Evolutionary conservation across 2,329 filamentous ascomycete genomes (phyloP).

Genomic region (Drechslerella coelobrocha): DNA sequence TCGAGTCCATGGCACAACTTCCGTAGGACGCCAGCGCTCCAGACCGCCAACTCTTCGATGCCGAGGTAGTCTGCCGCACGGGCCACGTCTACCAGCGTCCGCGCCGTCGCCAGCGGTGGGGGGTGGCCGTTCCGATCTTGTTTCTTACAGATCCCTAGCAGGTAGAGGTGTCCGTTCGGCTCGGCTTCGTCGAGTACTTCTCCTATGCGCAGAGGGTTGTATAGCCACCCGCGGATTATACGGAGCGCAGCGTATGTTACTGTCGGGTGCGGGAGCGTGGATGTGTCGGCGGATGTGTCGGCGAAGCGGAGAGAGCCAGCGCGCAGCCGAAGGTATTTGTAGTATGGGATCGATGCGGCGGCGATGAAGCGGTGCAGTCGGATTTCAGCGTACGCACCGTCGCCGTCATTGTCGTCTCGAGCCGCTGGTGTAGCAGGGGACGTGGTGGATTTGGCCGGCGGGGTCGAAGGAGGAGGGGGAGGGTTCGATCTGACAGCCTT

Average conservation of each 20-base stretch:
- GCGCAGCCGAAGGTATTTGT: constrained; percentile 30
- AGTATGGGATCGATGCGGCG: constrained; percentile 36
- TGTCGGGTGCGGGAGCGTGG: constrained; percentile 29
- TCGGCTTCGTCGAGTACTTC: constrained; percentile 35
- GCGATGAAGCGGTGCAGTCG: constrained; percentile 23
- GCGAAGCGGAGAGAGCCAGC: constrained; percentile 17
- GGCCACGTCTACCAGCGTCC: constrained; percentile 51
- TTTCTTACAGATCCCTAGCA: constrained; percentile 21
- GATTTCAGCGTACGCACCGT: constrained; percentile 22
- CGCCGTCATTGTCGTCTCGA: neutral
- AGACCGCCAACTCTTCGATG: constrained; percentile 42
- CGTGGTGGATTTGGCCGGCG: neutral
- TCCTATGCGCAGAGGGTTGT: constrained; percentile 31
- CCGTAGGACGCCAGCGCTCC: constrained; percentile 47
- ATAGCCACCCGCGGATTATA: constrained; percentile 34
- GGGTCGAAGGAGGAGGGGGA: no score
- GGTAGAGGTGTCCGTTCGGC: constrained; percentile 18
- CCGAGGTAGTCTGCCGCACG: constrained; percentile 52
- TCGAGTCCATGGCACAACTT: constrained; percentile 51
- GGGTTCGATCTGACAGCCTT: no score
- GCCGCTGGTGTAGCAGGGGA: neutral
- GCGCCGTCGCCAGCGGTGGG: constrained; percentile 34
- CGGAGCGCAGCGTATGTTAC: constrained; percentile 33
- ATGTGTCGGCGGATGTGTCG: constrained; percentile 24
- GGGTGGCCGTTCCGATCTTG: constrained; percentile 26